A percentile compares a stretch with the other conserved stretches of the same genome.
Conservation (phyloP, 192 early-diverging fungal genomes). For the Irineochytrium annulatum region DNA sequence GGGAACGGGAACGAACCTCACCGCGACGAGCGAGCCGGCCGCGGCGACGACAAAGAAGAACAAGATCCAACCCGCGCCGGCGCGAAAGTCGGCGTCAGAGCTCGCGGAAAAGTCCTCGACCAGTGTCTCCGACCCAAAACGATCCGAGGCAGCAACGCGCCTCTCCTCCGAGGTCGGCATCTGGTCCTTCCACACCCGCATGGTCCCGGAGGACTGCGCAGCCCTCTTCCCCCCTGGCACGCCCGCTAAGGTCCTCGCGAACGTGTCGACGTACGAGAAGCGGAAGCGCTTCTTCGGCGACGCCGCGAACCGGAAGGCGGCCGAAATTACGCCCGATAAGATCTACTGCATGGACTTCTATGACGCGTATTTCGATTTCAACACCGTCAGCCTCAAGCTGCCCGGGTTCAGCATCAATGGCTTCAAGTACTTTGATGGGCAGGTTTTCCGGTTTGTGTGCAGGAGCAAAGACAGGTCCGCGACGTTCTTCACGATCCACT, state of each 20-base stretch:
- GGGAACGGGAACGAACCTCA: too few species aligned
- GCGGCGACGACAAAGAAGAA: conserved; percentile 3
- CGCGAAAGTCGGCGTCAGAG: neutral
- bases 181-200: conserved; percentile 27
- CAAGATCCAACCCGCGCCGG: neutral
- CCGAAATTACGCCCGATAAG: conserved; percentile 7
- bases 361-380: conserved; percentile 42
- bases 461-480: conserved; percentile 17
- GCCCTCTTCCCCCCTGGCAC: conserved; percentile 20
- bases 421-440: conserved; percentile 39
- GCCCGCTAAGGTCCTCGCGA: too few species aligned
- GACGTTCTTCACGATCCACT: conserved; percentile 29
- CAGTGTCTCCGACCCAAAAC: neutral
- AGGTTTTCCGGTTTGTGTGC: conserved; percentile 33
- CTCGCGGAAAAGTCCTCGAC: neutral
- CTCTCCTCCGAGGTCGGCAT: conserved; percentile 11
- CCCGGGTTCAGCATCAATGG: conserved; percentile 39
- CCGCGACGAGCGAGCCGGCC: neutral
- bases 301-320: neutral
- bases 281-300: conserved; percentile 34
- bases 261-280: conserved; percentile 35
- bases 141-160: too few species aligned
- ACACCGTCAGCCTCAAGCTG: conserved; percentile 21
- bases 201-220: conserved; percentile 28
- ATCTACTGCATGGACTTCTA: conserved; percentile 43